A percentile compares a stretch with the other conserved stretches of the same genome.
phyloP scores from a whole-genome alignment of 139 green algal species.

The Nannochloris sp. region DNA sequence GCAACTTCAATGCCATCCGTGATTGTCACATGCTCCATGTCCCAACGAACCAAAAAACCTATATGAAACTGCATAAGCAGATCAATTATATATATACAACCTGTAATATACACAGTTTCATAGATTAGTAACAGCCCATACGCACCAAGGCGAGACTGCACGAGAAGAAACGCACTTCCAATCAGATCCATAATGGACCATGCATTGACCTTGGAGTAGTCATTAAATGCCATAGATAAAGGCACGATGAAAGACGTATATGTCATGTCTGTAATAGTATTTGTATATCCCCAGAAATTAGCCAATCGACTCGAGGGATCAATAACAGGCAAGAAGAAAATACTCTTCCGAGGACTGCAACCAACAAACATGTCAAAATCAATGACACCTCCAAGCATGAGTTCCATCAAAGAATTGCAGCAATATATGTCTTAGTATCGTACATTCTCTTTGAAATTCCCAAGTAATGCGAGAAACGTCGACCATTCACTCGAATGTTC shows the following conservation, averaged over 20 bases:
- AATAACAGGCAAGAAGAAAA: constrained; percentile 14
- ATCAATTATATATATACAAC: constrained; percentile 15
- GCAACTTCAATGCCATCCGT: constrained; percentile 13
- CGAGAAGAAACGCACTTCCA: not conserved
- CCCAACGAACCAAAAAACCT: constrained; percentile 20
- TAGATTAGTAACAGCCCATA: too few species aligned
- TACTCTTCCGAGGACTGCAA: not conserved
- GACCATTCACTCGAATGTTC: not conserved
- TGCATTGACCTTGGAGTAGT: not conserved
- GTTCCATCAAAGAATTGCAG: too few species aligned
- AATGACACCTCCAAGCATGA: too few species aligned
- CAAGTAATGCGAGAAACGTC: not conserved
- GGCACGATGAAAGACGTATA: constrained; percentile 25
- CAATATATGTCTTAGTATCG: not conserved
- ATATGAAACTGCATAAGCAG: constrained; percentile 17
- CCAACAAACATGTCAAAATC: not conserved
- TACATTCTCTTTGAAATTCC: not conserved
- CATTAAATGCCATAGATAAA: constrained; percentile 18
- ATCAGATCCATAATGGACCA: constrained; percentile 5
- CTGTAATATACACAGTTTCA: not conserved
- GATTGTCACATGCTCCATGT: not conserved
- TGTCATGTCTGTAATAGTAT: constrained; percentile 8
- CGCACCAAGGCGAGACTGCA: not conserved
- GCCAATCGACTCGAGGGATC: constrained; percentile 3
- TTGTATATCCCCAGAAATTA: constrained; percentile 1